Conservation (phyloP, 208 protist genomes). For the Acanthamoeba culbertsoni region DNA sequence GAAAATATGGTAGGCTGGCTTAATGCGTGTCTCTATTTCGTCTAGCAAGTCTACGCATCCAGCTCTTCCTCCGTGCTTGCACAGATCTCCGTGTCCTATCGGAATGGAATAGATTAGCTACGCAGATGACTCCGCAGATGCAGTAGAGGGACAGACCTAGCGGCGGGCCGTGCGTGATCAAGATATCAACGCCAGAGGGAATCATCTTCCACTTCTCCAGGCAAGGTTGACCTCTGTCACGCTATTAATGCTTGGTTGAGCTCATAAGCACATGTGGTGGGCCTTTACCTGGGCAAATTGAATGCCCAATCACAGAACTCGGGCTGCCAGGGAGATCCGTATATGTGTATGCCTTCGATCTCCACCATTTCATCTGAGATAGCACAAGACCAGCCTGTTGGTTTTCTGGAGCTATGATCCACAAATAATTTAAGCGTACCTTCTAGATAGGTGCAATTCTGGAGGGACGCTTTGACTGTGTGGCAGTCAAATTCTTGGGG, state of each 20-base stretch:
- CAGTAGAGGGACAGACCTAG: background rate
- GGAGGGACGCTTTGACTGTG: background rate
- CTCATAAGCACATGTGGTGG: background rate
- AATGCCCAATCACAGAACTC: conserved; percentile 70
- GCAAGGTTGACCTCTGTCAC: background rate
- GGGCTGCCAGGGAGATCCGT: conserved; percentile 66
- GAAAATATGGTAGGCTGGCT: conserved; percentile 67
- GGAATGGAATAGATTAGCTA: background rate
- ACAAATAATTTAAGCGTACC: background rate
- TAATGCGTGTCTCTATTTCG: conserved; percentile 27
- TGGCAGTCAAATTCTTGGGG: background rate
- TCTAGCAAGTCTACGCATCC: conserved; percentile 68
- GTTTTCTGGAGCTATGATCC: background rate
- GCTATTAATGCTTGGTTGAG: background rate
- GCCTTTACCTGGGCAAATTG: background rate
- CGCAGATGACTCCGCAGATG: no score
- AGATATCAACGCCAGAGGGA: conserved; percentile 58
- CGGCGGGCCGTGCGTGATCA: conserved; percentile 71
- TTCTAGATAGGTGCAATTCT: conserved; percentile 65
- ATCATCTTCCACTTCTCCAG: conserved; percentile 58
- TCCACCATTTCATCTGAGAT: background rate
- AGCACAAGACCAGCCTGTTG: background rate
- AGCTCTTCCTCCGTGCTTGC: background rate
- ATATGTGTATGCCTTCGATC: conserved; percentile 61
- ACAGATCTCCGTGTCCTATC: conserved; percentile 61